Base-by-base conservation (phyloP, 1,284 basidiomycete species). In the Salmacisia buchloeana region DNA sequence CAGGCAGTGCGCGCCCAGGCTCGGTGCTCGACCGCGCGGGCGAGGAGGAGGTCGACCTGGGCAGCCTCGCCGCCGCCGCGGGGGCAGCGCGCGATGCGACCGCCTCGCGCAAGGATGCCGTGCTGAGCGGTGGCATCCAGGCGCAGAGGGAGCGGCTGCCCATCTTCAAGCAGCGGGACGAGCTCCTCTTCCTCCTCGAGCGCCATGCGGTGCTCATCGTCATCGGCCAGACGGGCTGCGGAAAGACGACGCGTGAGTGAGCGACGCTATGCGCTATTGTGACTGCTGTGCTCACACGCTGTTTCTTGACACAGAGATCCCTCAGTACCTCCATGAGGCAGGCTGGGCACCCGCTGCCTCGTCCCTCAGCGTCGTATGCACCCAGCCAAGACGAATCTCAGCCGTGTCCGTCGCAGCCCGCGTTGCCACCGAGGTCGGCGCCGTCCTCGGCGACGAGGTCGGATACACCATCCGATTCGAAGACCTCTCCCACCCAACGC, bases 281-380 rank as follows among this genome's bases (percentile, higher is more conserved):
- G 18, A 13, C 6, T 2, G 7, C 33, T 27, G 9, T 12, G 3
- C 35, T 43, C 49, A 10, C 36, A 35, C 29, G 13, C 23, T 60
- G 27, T 34, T 54, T n/a, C 23, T 31, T 54, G 59, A 58, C 25
- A 38, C 74, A 92, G 92, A 97, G 80, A 85, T 99, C 60, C 94
- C 96, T 0, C 94, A 97, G 78, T 97, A 91, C 81, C 85, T 98
- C 3, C 83, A 89, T 68, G 91, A 97, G 82, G 86, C 90, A 9
- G 93, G 80, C 2, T 82, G 80, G 80, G 73, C 80, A 39, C 59
- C 64, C 29, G 61, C 70, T 0, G 31, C 58, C 2, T 41, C 58
- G 10, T 72, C 69, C 12, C 69, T 68, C 49, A 65, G 67, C 25
- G 78, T 82, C 46, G 81, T 72, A 0, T 69, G 76, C 61, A 81